phyloP scores from a whole-genome alignment of 176 grass and related monocot genomes.

The Poa pratensis region DNA sequence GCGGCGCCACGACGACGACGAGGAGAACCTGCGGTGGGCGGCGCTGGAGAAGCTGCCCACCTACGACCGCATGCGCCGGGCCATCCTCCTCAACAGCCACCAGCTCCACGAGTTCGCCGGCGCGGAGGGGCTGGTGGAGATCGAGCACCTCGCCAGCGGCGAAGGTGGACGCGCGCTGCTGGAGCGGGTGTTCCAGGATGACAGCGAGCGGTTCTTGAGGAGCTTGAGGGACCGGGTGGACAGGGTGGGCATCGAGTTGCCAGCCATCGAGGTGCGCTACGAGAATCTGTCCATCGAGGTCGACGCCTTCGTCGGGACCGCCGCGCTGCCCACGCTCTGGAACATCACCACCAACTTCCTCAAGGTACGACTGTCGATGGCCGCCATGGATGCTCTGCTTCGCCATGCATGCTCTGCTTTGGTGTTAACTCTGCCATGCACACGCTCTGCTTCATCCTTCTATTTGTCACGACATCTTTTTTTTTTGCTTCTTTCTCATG shows the following conservation, averaged over 20 bases:
- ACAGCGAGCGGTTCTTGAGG: not conserved
- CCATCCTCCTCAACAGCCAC: constrained; percentile 43
- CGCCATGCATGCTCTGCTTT: too few relatives aligned
- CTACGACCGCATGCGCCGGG: constrained; percentile 72
- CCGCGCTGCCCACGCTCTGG: constrained; percentile 68
- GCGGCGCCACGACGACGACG: constrained; percentile 46
- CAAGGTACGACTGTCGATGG: too few relatives aligned
- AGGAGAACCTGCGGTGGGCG: constrained; percentile 85
- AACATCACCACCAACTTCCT: constrained; percentile 57
- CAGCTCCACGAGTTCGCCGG: not conserved
- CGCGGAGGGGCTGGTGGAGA: constrained; percentile 41
- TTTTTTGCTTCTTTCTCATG: too few relatives aligned
- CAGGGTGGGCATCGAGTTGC: constrained; percentile 75
- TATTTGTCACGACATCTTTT: too few relatives aligned
- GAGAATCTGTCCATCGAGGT: constrained; percentile 63
- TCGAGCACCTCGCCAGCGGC: constrained; percentile 39
- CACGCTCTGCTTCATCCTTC: too few relatives aligned
- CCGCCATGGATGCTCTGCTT: too few relatives aligned
- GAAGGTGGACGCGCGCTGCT: constrained; percentile 32
- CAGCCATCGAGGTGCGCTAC: constrained; percentile 70
- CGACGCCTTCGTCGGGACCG: constrained; percentile 44
- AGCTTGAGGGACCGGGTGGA: not conserved
- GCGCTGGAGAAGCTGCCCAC: constrained; percentile 94
- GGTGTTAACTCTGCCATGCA: too few relatives aligned
- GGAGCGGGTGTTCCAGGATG: not conserved